Conservation (phyloP, 371 early-diverging fungal genomes). For the Coemansia linderi region DNA sequence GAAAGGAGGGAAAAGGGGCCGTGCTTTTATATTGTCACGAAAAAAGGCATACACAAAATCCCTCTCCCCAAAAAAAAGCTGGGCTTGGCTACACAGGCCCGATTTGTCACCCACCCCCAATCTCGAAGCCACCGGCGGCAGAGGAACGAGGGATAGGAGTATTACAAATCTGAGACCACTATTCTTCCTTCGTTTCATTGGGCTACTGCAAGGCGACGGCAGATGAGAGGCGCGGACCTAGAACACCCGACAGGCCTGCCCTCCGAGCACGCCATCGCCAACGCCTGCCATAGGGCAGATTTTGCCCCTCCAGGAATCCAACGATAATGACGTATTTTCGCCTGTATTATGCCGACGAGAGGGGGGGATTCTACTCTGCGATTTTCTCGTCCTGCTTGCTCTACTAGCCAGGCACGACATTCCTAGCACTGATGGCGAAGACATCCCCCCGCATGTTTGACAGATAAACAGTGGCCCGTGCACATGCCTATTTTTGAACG, state of each 20-base stretch:
- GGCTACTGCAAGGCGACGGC: not conserved
- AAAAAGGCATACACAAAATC: not conserved
- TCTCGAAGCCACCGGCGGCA: not conserved
- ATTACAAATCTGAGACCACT: conserved; percentile 6
- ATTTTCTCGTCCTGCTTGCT: not conserved
- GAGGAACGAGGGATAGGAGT: conserved; percentile 2
- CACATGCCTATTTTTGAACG: not conserved
- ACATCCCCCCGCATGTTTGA: not conserved
- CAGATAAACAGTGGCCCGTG: not conserved
- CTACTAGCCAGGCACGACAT: not conserved
- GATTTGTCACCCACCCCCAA: conserved; percentile 6
- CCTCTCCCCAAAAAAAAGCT: not conserved
- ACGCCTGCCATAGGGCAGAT: conserved; percentile 10
- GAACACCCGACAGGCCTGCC: not conserved
- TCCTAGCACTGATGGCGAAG: not conserved
- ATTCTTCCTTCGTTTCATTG: conserved; percentile 7
- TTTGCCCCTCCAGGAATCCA: not conserved
- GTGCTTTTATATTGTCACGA: not conserved
- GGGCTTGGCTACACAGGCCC: conserved; percentile 5
- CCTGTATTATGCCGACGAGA: not conserved
- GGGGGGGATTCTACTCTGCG: not conserved
- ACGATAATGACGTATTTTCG: conserved; percentile 1
- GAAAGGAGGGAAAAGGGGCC: not conserved
- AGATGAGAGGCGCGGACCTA: not conserved
- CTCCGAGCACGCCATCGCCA: conserved; percentile 19